Conservation (phyloP, 1,284 basidiomycete genomes). For the Austroboletus novae-zelandiae region DNA sequence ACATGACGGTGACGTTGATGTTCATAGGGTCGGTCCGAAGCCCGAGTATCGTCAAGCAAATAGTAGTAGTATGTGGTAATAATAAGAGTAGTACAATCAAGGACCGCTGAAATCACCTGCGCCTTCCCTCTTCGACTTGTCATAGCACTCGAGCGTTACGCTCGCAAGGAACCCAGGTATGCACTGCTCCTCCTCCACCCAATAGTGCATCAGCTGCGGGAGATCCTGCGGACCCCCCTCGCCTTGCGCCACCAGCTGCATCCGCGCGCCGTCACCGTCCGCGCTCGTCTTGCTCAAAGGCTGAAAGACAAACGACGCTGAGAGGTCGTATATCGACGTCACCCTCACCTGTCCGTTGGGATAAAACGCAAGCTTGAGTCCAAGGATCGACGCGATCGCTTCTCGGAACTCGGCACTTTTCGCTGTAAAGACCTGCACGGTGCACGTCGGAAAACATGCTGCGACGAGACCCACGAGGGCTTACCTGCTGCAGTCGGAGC, state of each 20-base stretch:
- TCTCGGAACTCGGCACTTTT: slow-evolving; percentile 83
- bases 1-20: too few species aligned
- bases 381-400: slow-evolving; percentile 76
- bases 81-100: background rate
- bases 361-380: slow-evolving; percentile 82
- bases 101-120: too few species aligned
- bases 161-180: slow-evolving; percentile 76
- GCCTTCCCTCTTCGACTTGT: slow-evolving; percentile 44
- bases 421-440: slow-evolving; percentile 57
- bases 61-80: too few species aligned
- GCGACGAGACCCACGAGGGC: background rate
- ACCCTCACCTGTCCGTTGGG: slow-evolving; percentile 82
- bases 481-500: slow-evolving; percentile 67
- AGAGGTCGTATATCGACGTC: slow-evolving; percentile 76
- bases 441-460: background rate
- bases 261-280: slow-evolving; percentile 44
- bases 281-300: slow-evolving; percentile 37
- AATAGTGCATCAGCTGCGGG: slow-evolving; percentile 64
- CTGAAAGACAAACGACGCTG: slow-evolving; percentile 70
- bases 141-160: slow-evolving; percentile 72
- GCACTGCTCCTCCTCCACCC: slow-evolving; percentile 70
- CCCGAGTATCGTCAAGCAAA: too few species aligned
- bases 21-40: too few species aligned
- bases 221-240: slow-evolving; percentile 69
- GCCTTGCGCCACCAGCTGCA: slow-evolving; percentile 69